Evolutionary conservation across 768 basidiomycete genomes (phyloP), one percentile per base, ranked within the genome.

Genomic region (Amyloporia xantha): DNA sequence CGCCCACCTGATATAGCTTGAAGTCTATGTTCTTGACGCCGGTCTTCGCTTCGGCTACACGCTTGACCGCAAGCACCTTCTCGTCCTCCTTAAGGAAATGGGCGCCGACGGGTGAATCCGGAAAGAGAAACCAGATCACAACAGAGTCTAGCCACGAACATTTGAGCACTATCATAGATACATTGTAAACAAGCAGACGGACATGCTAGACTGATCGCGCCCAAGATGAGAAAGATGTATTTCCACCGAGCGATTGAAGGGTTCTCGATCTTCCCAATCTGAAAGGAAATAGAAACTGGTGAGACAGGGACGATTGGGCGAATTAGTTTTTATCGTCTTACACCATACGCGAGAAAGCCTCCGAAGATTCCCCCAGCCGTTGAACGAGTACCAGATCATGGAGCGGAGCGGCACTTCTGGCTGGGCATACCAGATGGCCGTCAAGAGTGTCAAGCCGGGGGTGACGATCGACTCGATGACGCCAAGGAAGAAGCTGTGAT

Each of bases 11-110:
- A 40, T 65, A 64, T 40, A 44, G 40, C 50, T 70, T 70, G 61
- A 70, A 68, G 23, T 59, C 54, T 30, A 59, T 68, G 51, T 66
- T 67, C 56, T 71, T 70, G 27, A 60, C 64, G 10, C 66, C 63
- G 13, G 53, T 55, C 57, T 61, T 51, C 2, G 48, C 66, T 25
- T 54, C 56, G 1, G 70, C 66, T 2, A 70, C 67, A n/a, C 70
- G 62, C 53, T 66, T 64, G 21, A 69, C 61, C 3, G 65, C 68
- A 12, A 69, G 60, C 15, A 63, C 45, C 46, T 62, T 66, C 46
- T 71, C 60, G 19, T 66, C 53, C 13, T 62, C 43, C 7, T 49
- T 59, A 28, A 69, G 43, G 54, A 67, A 69, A 3, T 51, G 50
- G 2, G 67, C 67, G 17, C 53, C 53, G 23, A 63, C 63, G 1